Evolutionary conservation across 257 asterid genomes (phyloP), one percentile per base, ranked within the genome.

Genomic region (Agastache rugosa): DNA sequence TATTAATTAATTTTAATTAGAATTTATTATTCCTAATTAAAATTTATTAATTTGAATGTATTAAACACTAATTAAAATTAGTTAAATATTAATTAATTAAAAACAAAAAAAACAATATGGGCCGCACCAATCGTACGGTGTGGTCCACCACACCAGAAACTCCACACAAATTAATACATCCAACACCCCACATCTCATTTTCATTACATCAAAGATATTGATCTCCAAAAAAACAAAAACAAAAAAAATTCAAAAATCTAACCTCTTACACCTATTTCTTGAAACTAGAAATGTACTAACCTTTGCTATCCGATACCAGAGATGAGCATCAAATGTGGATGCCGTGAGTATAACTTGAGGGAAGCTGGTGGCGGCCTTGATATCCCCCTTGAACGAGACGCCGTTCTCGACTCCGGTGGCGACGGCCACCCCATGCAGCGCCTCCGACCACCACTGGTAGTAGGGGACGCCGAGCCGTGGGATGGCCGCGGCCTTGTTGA

Each of bases 291-390:
- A 53, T 19, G 34, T 1, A 80, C 88, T 53, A 51, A 83, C 98
- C 91, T 84, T 79, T 17, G 86, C 97, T 45, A 93, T 85, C 51
- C 86, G 80, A 74, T 87, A 87, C 97, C 97, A 93, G 8, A 93
- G 88, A 37, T 80, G 10, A 1, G 72, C 81, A 82, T 93, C 96
- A 37, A 93, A 93, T 2, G 90, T 69, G 17, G 98, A 85, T 39
- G 97, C 94, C 17, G 93, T 89, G 58, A 93, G 96, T 55, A 93
- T 90, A 67, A 93, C 96, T 69, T 93, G 98, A 19, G 91, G 91
- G 29, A 86, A 86, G 42, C 91, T 86, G 19, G 91, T 86, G 34
- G 88, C 89, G 0, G 91, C 84, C 53, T 62, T 22, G n/a, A 86
- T 71, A 0, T 63, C 68, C 72, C 82, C 82, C 1, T 74, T 76